Evolutionary conservation across 2,329 filamentous ascomycete genomes (phyloP), one percentile per base, ranked within the genome.

Genomic region (Epichloe gansuensis): DNA sequence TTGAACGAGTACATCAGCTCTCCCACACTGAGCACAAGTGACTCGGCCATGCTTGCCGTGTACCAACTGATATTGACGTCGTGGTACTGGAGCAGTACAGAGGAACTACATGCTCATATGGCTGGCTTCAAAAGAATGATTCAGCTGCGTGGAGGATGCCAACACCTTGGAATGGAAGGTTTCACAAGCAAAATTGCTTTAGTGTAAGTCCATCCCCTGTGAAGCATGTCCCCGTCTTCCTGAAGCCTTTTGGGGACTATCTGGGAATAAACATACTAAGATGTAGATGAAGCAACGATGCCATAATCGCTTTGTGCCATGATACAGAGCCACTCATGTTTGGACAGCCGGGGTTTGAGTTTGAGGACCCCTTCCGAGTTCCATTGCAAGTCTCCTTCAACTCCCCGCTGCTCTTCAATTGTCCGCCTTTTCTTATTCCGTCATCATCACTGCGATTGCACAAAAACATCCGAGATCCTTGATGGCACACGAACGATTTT

Each of bases 1-100:
- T 66, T 79, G 35, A 77, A 77, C 55, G 67, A 72, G 42, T 72
- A 74, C 42, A 68, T 79, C 15, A 63, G 63, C 39, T 61, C 66
- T 17, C 57, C 66, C 3, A 58, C 61, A 2, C 60, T 64, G 17
- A 63, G 67, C n/a, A 69, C 69, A 0, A 71, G 65, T 50, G 75
- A 77, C 55, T 68, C 71, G 35, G 69, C 71, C 4, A 70, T 78
- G 41, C 68, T 75, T 5, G 73, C 68, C 3, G 73, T 77, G 5
- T 62, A 72, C 1, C 75, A 77, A 58, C 67, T 78, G 55, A 68
- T 75, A 23, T 61, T 75, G 25, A 70, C 75, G 46, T 76, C 77
- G 54, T 80, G 76, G 76, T 77, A 76, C 58, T 77, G 75, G 74
- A 74, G 75, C 5, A 70, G 69, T 28, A 69, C 67, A 0, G 60